A percentile compares a stretch with the other conserved stretches of the same genome.
Conservation (phyloP, 2,329 filamentous ascomycete species). For the Ophiocordyceps camponoti-saundersi region DNA sequence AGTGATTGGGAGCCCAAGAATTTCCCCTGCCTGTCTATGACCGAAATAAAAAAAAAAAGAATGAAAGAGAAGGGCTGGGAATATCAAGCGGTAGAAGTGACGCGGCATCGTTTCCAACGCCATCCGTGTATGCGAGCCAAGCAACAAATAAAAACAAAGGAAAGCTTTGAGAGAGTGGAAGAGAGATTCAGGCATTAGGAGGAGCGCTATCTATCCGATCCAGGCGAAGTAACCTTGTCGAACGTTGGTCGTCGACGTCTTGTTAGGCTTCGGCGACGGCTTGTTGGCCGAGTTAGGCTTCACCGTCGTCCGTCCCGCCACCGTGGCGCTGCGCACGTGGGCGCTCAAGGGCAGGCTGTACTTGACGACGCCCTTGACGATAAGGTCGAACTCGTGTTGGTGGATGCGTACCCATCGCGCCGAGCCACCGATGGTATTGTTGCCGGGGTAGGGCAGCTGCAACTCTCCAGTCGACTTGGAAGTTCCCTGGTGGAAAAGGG, state of each 20-base stretch:
- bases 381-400: conserved; percentile 82
- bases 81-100: neutral
- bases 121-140: neutral
- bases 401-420: conserved; percentile 83
- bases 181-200: neutral
- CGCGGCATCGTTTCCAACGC: neutral
- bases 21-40: neutral
- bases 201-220: neutral
- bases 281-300: conserved; percentile 46
- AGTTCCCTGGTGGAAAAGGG: conserved; percentile 59
- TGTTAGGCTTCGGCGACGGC: conserved; percentile 54
- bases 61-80: neutral
- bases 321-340: conserved; percentile 39
- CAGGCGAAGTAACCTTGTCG: neutral
- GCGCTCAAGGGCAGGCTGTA: conserved; percentile 54
- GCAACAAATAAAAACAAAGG: conserved; percentile 9
- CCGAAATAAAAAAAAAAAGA: neutral
- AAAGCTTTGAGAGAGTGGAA: neutral
- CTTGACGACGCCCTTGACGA: conserved; percentile 78
- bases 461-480: conserved; percentile 70
- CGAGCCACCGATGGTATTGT: conserved; percentile 71
- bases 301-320: conserved; percentile 41
- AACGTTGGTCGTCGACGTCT: conserved; percentile 32
- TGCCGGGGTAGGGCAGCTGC: conserved; percentile 67
- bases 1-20: neutral